Base-by-base conservation (phyloP, 2,329 filamentous ascomycete genomes). In the Simplicillium aogashimaense region DNA sequence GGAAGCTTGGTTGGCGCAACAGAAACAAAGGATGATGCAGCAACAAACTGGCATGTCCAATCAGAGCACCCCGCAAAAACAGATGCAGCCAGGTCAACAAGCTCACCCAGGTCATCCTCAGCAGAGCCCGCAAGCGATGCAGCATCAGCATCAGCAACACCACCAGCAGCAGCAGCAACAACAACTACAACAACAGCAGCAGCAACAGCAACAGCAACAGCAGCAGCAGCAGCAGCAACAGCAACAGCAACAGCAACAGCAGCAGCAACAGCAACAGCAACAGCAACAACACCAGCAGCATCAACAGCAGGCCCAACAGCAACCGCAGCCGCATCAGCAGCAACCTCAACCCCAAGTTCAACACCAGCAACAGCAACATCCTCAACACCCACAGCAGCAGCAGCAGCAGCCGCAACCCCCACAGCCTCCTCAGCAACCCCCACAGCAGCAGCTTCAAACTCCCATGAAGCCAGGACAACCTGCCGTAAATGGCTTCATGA, bases 1-100 rank as follows among this genome's bases (percentile, higher is more conserved):
- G 56, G 76, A 81, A 43, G 74, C 73, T 2, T 83, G 74, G 66
- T 54, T 72, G 29, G 65, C 69, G 29, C 73, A 75, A 49, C 76
- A 77, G 45, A 69, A 67, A 47, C 67, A 66, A 18, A 65, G 69
- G 34, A 69, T 70, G 50, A 69, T 73, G 55, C 64, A 70, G 39
- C 71, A 77, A 45, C 65, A 71, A 64, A 47, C 63, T 59, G 47
- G 60, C 18, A 50, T 49, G 46, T 42, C 42, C 13, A 48, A 44
- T 13, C 49, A 46, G 29, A 42, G 38, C 36, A 28, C 34, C 8
- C 48, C 43, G 7, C 54, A 65, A 35, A 60, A 67, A 14, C 65
- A 60, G 15, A 55, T 56, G 11, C 57, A 61, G 29, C 67, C 67
- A 29, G 53, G 57, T 20, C 61, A 67, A 9, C 58, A 61, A 11